phyloP scores from a whole-genome alignment of 257 asterid genomes.

The Solanum lycopersicoides region DNA sequence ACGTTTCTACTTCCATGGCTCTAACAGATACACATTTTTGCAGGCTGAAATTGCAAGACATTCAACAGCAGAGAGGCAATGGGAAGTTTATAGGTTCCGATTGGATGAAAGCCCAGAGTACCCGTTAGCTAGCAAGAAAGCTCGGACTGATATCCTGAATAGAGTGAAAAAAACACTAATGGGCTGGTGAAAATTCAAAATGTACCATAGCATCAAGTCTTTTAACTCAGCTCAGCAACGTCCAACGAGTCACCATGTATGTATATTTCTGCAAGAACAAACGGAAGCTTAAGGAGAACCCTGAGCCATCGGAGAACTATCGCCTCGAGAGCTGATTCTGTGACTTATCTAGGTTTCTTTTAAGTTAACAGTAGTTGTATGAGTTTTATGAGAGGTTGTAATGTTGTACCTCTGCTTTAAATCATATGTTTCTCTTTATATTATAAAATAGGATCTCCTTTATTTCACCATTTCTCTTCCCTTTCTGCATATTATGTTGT shows the following conservation, averaged over 20 bases:
- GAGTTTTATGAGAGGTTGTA: neutral
- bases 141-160: conserved; percentile 22
- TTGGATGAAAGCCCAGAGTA: conserved; percentile 32
- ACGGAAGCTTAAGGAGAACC: neutral
- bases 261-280: neutral
- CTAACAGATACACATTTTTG: neutral
- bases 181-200: conserved; percentile 31
- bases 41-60: conserved; percentile 44
- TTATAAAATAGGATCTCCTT: neutral
- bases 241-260: neutral
- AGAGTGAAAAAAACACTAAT: conserved; percentile 26
- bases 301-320: neutral
- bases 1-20: neutral
- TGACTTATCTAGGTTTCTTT: neutral
- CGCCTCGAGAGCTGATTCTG: neutral
- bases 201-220: neutral
- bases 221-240: neutral
- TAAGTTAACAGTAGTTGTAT: neutral
- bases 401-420: neutral
- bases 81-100: conserved; percentile 42
- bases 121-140: conserved; percentile 25
- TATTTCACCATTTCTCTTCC: neutral
- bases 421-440: neutral
- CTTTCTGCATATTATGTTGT: neutral
- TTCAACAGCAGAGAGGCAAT: conserved; percentile 32